phyloP scores from a whole-genome alignment of 2,329 filamentous ascomycete species.

The Fusarium succisae region DNA sequence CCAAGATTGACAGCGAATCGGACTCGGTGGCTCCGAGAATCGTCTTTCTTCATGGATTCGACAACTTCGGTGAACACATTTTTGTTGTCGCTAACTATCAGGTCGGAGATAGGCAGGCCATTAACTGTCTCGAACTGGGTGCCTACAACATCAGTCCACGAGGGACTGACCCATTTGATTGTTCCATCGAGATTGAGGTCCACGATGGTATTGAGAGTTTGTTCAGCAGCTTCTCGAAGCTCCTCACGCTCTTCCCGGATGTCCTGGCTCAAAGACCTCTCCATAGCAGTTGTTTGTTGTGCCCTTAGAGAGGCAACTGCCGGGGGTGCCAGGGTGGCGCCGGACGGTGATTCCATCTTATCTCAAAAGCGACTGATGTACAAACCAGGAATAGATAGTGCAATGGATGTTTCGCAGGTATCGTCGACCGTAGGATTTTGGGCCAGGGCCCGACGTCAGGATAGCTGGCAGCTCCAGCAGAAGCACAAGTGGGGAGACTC shows the following conservation, averaged over 20 bases:
- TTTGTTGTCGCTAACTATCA: conserved; percentile 82
- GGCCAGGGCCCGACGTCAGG: conserved; percentile 23
- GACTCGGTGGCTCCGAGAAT: conserved; percentile 90
- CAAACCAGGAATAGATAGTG: conserved; percentile 7
- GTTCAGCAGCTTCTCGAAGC: conserved; percentile 92
- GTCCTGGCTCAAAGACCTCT: conserved; percentile 80
- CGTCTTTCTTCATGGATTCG: conserved; percentile 90
- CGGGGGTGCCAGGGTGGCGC: conserved; percentile 59
- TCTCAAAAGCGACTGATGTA: conserved; percentile 10
- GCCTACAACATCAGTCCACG: conserved; percentile 93
- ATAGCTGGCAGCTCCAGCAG: conserved; percentile 28
- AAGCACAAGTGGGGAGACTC: conserved; percentile 43
- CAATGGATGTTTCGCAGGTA: conserved; percentile 28
- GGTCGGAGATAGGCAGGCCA: conserved; percentile 79
- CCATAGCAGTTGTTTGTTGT: conserved; percentile 62
- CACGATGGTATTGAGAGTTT: conserved; percentile 95
- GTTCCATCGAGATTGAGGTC: conserved; percentile 90
- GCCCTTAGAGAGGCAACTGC: conserved; percentile 63
- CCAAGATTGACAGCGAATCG: conserved; percentile 80
- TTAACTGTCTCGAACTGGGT: conserved; percentile 77
- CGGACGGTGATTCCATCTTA: conserved; percentile 52
- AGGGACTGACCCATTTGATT: conserved; percentile 95
- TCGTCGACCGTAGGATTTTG: conserved; percentile 22
- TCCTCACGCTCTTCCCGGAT: conserved; percentile 95
- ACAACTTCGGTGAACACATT: conserved; percentile 83